Evolutionary conservation across 2,329 filamentous ascomycete genomes (phyloP), one percentile per base, ranked within the genome.

Genomic region (Venturia aucupariae): DNA sequence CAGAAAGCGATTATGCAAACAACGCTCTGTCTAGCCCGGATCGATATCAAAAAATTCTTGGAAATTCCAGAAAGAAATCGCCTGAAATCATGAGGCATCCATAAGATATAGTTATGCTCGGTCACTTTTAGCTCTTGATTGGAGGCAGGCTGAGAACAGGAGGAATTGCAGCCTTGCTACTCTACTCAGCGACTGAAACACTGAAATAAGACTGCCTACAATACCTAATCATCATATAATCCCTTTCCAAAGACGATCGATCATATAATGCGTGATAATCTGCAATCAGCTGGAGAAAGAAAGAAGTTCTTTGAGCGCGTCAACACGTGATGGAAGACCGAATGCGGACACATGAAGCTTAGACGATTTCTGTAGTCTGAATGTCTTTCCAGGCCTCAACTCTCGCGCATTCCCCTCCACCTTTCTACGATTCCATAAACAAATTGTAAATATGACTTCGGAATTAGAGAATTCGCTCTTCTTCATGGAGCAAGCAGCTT

Each of bases 401-500:
- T 35, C 19, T 11, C 44, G 8, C 22, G 1, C 44, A n/a, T 10
- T 19, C 51, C 27, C 22, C 11, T 30, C 51, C 35, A 17, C 11
- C 57, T 38, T 11, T 38, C 35, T 38, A 7, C 35, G 11, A 15
- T 60, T 17, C 17, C 32, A 60, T 10, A 44, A n/a, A 17, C 35
- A 27, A 24, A 17, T 13, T 10, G n/a, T 27, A 27, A 27, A 60
- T 6, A 60, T 60, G 59, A 38, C 59, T 17, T 32, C 30, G 10
- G 51, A 57, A 7, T 22, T 35, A 2, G 51, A 57, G 30, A 30
- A 60, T 13, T 60, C 59, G 35, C 15, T 60, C 22, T 44, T 60
- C 59, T 60, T 60, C 59, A 1, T n/a, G 35, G 59, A 44, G 41
- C 41, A 41, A n/a, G 41, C 41, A 27, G 59, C 59, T 41, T 60